phyloP scores from a whole-genome alignment of 2,329 filamentous ascomycete species.

The Aspergillus candidus region DNA sequence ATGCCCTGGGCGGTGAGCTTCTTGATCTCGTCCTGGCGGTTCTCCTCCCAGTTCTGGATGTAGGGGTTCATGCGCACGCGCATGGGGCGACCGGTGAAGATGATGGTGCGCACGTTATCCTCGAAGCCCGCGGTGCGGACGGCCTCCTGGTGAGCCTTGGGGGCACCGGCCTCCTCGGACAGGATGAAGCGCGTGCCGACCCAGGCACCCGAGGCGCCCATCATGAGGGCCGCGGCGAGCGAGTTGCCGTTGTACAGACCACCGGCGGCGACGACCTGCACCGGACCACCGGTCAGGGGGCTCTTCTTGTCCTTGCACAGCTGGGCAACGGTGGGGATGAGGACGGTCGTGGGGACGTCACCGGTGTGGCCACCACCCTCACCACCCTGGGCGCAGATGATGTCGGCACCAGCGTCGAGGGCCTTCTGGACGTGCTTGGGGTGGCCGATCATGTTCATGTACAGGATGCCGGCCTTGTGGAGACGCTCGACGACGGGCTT shows the following conservation, averaged over 20 bases:
- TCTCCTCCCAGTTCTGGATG: constrained; percentile 93
- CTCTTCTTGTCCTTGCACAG: constrained; percentile 74
- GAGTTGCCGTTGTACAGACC: constrained; percentile 91
- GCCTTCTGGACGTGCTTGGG: constrained; percentile 98
- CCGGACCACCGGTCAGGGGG: constrained; percentile 76
- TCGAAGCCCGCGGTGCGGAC: constrained; percentile 87
- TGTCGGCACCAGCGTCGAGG: constrained; percentile 82
- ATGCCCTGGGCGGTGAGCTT: constrained; percentile 80
- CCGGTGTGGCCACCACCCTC: constrained; percentile 97
- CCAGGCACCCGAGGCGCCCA: constrained; percentile 90
- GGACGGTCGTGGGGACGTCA: constrained; percentile 81
- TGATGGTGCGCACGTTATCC: constrained; percentile 94
- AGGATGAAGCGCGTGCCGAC: constrained; percentile 95
- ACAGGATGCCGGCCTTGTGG: constrained; percentile 79
- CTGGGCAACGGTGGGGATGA: constrained; percentile 88
- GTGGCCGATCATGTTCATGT: constrained; percentile 99
- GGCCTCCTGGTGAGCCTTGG: constrained; percentile 89
- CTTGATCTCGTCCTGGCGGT: constrained; percentile 85
- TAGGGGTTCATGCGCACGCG: constrained; percentile 91
- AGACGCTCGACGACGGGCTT: constrained; percentile 83
- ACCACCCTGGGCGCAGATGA: constrained; percentile 97
- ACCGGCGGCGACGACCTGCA: constrained; percentile 88
- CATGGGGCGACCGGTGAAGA: constrained; percentile 94
- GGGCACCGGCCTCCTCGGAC: constrained; percentile 87
- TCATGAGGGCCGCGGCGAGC: constrained; percentile 82